Evolutionary conservation across 345 rosid species (phyloP).

Genomic region (Erodium maritimum): DNA sequence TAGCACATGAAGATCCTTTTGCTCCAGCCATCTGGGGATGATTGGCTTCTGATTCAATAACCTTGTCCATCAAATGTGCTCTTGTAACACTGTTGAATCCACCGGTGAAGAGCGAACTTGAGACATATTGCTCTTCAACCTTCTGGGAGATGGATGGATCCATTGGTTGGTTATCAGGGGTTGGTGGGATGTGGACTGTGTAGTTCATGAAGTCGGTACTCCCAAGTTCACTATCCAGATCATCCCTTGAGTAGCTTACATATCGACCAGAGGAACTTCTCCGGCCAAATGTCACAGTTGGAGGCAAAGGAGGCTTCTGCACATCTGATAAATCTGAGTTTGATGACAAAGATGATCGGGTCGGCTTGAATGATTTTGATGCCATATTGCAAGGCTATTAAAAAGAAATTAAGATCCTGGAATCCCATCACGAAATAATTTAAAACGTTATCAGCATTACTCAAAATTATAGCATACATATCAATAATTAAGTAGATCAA

Average conservation of each 20-base stretch:
- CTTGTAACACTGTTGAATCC: not conserved
- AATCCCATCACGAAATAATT: not conserved
- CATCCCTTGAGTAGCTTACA: constrained; percentile 26
- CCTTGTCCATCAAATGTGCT: not conserved
- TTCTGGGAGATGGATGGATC: constrained; percentile 28
- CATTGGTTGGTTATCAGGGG: constrained; percentile 31
- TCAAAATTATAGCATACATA: too few relatives aligned
- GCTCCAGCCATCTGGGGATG: constrained; percentile 16
- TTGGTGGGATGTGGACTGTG: constrained; percentile 26
- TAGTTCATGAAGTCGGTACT: constrained; percentile 24
- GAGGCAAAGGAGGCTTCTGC: constrained; percentile 15
- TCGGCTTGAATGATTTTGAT: constrained; percentile 47
- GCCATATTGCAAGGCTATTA: constrained; percentile 34
- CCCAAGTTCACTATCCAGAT: constrained; percentile 26
- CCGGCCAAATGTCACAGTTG: constrained; percentile 21
- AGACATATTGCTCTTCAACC: constrained; percentile 29
- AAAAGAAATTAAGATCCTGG: constrained; percentile 5
- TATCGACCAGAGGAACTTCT: constrained; percentile 27
- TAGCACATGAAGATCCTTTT: constrained; percentile 21
- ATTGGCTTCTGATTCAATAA: constrained; percentile 14
- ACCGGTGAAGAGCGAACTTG: too few relatives aligned
- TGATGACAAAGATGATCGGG: constrained; percentile 46
- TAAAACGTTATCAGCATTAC: not conserved
- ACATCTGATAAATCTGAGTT: constrained; percentile 36
- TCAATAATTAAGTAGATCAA: not conserved